Percentiles rank a stretch among this genome's conserved stretches.
Evolutionary conservation across 2,329 filamentous ascomycete species (phyloP).

Genomic region (Talaromyces atroroseus): DNA sequence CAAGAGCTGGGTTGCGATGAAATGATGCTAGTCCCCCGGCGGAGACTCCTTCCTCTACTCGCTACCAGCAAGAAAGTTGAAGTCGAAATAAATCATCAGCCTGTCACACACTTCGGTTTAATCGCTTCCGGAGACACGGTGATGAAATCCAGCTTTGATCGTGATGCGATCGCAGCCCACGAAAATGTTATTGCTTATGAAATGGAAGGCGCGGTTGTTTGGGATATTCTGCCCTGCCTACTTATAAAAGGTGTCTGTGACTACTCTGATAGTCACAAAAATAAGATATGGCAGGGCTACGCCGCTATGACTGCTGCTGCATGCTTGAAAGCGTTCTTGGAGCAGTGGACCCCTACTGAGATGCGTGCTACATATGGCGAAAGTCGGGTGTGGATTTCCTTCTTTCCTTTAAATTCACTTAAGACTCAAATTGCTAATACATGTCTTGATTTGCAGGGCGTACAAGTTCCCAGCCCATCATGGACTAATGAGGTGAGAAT

Average conservation of each 20-base stretch:
- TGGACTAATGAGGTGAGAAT: neutral
- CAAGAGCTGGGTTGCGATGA: neutral
- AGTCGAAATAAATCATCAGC: neutral
- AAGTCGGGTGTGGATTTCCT: neutral
- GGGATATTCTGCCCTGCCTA: constrained; percentile 18
- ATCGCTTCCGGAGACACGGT: constrained; percentile 21
- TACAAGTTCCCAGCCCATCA: neutral
- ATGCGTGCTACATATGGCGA: neutral
- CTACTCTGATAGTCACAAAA: constrained; percentile 37
- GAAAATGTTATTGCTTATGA: constrained; percentile 18
- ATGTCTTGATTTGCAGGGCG: neutral
- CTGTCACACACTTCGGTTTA: constrained; percentile 30
- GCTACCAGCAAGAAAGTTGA: neutral
- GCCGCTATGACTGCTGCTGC: constrained; percentile 35
- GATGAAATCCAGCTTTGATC: constrained; percentile 34
- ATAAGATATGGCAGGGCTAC: constrained; percentile 34
- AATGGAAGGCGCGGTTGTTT: constrained; percentile 20
- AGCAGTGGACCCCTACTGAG: neutral
- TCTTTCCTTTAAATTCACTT: neutral
- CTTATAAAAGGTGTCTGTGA: constrained; percentile 31
- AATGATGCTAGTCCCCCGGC: neutral
- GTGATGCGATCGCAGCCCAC: constrained; percentile 30
- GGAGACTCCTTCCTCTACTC: neutral
- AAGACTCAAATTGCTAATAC: neutral
- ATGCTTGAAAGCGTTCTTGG: constrained; percentile 25